phyloP scores from a whole-genome alignment of 2,329 filamentous ascomycete genomes.

The Triangularia setosa region DNA sequence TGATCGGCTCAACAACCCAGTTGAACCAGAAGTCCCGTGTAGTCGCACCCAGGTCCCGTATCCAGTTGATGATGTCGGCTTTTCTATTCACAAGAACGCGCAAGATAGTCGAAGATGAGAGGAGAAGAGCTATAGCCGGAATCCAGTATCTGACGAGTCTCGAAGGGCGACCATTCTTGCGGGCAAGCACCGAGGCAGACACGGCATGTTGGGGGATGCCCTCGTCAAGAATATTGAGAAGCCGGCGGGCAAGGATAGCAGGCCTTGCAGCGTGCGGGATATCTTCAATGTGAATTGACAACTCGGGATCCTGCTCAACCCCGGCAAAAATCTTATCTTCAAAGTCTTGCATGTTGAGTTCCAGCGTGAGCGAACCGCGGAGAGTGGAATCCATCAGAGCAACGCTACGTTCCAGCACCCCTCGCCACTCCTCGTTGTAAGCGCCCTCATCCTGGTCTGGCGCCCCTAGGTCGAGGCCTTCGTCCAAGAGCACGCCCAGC shows the following conservation, averaged over 20 bases:
- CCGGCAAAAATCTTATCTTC: conserved; percentile 61
- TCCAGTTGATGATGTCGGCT: conserved; percentile 75
- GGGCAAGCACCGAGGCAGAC: conserved; percentile 53
- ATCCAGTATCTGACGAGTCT: conserved; percentile 83
- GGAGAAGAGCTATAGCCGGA: conserved; percentile 63
- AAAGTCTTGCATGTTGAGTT: conserved; percentile 59
- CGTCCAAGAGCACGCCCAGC: conserved; percentile 81
- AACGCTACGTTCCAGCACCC: conserved; percentile 74
- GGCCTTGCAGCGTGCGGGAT: conserved; percentile 45
- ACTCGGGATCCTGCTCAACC: conserved; percentile 56
- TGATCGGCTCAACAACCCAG: conserved; percentile 85
- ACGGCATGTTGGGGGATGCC: conserved; percentile 64
- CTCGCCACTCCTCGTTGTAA: conserved; percentile 54
- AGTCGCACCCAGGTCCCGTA: conserved; percentile 73
- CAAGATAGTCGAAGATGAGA: conserved; percentile 85
- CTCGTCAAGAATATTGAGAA: conserved; percentile 64
- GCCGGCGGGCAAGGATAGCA: conserved; percentile 59
- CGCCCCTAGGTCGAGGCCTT: conserved; percentile 67
- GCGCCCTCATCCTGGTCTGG: conserved; percentile 50
- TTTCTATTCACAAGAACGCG: conserved; percentile 70
- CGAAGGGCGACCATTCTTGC: conserved; percentile 70
- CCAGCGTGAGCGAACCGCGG: conserved; percentile 62
- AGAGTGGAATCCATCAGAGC: conserved; percentile 83
- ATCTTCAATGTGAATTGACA: conserved; percentile 51
- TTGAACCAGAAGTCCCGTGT: conserved; percentile 89